Evolutionary conservation across 106 monocot species (phyloP).

Genomic region (Allium sativum): DNA sequence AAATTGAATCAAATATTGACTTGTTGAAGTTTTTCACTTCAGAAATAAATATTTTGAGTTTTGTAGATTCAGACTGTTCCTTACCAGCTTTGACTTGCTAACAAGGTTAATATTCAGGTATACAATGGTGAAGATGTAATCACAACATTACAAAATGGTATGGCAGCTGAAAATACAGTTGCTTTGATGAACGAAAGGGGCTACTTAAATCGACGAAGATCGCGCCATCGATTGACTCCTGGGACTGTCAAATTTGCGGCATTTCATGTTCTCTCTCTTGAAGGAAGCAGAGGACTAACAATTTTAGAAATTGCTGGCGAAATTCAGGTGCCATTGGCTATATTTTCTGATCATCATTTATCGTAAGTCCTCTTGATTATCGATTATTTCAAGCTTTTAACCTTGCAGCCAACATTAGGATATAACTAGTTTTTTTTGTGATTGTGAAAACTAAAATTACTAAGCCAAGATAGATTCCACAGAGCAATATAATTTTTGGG

Average conservation of each 20-base stretch:
- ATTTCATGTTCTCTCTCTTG: constrained; percentile 96
- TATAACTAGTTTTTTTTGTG: no score
- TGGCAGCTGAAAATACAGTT: constrained; percentile 87
- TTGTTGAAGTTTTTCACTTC: no score
- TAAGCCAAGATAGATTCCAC: no score
- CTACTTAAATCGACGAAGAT: constrained; percentile 59
- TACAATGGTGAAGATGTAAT: constrained; percentile 74
- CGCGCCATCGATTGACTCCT: constrained; percentile 86
- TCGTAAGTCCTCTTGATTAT: no score
- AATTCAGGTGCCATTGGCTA: constrained; percentile 63
- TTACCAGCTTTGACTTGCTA: constrained; percentile 2
- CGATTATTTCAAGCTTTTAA: no score
- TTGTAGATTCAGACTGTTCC: no score
- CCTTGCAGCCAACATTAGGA: no score
- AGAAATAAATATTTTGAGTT: no score
- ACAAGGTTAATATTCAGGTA: constrained; percentile 27
- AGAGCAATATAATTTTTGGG: no score
- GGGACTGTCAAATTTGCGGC: constrained; percentile 99
- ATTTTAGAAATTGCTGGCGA: constrained; percentile 92
- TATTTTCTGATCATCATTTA: no score
- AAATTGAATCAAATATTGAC: no score
- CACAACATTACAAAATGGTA: constrained; percentile 70
- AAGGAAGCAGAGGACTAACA: constrained; percentile 77
- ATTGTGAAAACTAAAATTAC: no score
- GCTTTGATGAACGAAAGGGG: constrained; percentile 88